Conservation (phyloP, 305 asterid species). For the Withania somnifera region DNA sequence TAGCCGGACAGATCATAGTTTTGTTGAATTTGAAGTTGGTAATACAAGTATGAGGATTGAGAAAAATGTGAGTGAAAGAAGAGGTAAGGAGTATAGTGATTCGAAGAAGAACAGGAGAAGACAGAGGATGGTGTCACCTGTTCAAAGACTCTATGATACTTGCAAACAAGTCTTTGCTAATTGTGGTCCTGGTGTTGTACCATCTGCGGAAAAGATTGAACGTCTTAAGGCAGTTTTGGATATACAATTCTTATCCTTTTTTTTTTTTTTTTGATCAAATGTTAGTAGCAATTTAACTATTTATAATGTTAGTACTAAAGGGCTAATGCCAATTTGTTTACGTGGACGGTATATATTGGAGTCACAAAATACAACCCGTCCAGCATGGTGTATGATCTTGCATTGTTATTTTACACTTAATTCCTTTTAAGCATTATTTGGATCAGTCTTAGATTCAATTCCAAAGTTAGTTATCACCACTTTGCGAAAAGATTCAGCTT, state of each 20-base stretch:
- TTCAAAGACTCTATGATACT: conserved; percentile 62
- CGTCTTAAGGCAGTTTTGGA: conserved; percentile 59
- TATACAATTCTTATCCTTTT: conserved; percentile 13
- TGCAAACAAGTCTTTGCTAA: conserved; percentile 65
- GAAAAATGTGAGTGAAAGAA: conserved; percentile 37
- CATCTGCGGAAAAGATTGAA: conserved; percentile 52
- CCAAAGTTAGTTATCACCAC: too few species aligned
- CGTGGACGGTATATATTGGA: neutral
- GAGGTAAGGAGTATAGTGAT: conserved; percentile 30
- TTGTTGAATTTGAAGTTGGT: neutral
- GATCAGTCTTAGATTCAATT: too few species aligned
- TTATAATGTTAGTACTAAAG: neutral
- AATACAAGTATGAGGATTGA: conserved; percentile 51
- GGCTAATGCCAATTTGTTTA: too few species aligned
- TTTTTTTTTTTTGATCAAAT: neutral
- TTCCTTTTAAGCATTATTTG: neutral
- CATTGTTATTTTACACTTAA: neutral
- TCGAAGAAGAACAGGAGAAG: conserved; percentile 38
- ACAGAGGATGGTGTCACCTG: conserved; percentile 27
- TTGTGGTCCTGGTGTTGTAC: conserved; percentile 82
- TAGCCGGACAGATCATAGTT: neutral
- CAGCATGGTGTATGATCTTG: neutral
- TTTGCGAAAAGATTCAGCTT: too few species aligned
- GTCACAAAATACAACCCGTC: neutral
- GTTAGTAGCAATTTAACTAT: neutral